Conservation (phyloP, 805 yeast species). For the Clavispora phyllophila region DNA sequence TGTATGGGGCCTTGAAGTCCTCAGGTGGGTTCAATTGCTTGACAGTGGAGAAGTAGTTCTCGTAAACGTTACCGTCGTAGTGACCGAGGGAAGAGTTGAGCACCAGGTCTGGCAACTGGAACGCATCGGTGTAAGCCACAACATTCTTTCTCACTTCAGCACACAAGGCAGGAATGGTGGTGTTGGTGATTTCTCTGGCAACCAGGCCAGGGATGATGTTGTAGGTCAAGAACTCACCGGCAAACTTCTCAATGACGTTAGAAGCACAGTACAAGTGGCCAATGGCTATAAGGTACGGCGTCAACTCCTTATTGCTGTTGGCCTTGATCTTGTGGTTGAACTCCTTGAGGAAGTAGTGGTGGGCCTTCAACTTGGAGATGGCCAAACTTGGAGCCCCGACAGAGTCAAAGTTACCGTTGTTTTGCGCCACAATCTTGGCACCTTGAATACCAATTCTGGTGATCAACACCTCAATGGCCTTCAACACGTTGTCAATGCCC, state of each 20-base stretch:
- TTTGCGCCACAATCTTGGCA: conserved; percentile 12
- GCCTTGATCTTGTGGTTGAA: conserved; percentile 7
- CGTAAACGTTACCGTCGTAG: conserved; percentile 17
- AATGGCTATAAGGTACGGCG: conserved; percentile 11
- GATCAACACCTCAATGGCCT: conserved; percentile 15
- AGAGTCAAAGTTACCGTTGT: conserved; percentile 14
- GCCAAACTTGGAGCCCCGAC: conserved; percentile 17
- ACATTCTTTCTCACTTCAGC: conserved; percentile 15
- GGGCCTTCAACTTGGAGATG: conserved; percentile 18
- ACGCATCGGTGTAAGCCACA: conserved; percentile 16
- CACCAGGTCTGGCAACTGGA: conserved; percentile 15
- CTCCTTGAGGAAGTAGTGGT: conserved; percentile 15
- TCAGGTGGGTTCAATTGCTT: conserved; percentile 15
- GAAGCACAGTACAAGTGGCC: conserved; percentile 17
- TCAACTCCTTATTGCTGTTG: conserved; percentile 10
- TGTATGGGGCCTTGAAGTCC: conserved; percentile 16
- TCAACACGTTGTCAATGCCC: conserved; percentile 11
- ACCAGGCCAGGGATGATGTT: conserved; percentile 10
- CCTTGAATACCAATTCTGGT: conserved; percentile 16
- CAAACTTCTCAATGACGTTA: conserved; percentile 15
- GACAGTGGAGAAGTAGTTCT: conserved; percentile 16
- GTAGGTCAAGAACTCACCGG: conserved; percentile 16
- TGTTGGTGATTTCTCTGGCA: conserved; percentile 14
- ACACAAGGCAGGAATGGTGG: conserved; percentile 12
- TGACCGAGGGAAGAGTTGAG: conserved; percentile 16